Conservation (phyloP, 2,329 filamentous ascomycete genomes). For the Botrytis elliptica region DNA sequence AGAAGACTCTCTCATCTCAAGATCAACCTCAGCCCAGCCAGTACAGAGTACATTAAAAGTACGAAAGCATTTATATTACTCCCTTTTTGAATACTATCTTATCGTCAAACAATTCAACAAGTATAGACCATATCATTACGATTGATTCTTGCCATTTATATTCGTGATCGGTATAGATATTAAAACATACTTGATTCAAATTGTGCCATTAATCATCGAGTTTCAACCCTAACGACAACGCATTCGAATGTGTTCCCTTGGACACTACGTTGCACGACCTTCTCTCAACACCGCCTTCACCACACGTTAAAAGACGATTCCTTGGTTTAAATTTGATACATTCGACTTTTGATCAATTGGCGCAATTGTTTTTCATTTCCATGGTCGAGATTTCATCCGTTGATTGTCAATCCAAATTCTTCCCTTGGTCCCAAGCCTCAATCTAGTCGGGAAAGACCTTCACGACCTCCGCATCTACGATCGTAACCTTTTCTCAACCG, state of each 20-base stretch:
- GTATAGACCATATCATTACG: background rate
- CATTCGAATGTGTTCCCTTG: conserved; percentile 19
- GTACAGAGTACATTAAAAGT: background rate
- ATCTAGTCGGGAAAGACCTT: background rate
- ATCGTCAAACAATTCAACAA: background rate
- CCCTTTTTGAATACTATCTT: background rate
- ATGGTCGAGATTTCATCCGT: conserved; percentile 7
- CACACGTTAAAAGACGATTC: background rate
- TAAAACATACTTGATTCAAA: background rate
- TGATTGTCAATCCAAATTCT: conserved; percentile 6
- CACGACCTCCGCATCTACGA: background rate
- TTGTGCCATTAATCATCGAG: conserved; percentile 5
- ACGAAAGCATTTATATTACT: background rate
- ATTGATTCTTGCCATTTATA: background rate
- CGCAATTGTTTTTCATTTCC: background rate
- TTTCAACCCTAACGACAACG: conserved; percentile 18
- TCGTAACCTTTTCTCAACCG: background rate
- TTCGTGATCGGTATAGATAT: background rate
- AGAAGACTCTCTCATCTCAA: background rate
- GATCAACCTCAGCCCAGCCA: background rate
- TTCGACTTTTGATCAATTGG: background rate
- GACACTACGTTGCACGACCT: conserved; percentile 15
- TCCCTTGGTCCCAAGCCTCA: conserved; percentile 11
- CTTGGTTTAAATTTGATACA: background rate
- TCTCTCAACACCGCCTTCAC: conserved; percentile 13